Conservation (phyloP, 106 monocot genomes). For the Iris macrosiphon region DNA sequence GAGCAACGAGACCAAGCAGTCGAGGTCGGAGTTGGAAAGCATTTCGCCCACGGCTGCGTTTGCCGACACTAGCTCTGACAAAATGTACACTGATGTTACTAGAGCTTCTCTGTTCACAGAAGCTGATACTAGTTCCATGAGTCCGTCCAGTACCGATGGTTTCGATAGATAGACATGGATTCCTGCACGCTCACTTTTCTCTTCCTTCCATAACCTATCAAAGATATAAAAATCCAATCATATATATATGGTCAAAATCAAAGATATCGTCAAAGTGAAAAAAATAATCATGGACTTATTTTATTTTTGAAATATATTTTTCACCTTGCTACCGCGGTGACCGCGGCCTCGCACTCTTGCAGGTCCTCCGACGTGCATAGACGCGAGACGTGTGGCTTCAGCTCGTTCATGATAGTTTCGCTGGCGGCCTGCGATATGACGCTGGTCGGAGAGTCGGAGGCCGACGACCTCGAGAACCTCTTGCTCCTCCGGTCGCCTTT, state of each 20-base stretch:
- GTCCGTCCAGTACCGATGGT: constrained; percentile 33
- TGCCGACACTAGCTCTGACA: constrained; percentile 25
- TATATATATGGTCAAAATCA: too few species aligned
- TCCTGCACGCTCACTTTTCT: constrained; percentile 12
- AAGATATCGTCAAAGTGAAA: too few species aligned
- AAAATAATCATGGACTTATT: too few species aligned
- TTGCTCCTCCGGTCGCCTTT: constrained; percentile 29
- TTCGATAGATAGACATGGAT: constrained; percentile 26
- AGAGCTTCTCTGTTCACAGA: constrained; percentile 36
- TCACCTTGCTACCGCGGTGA: constrained; percentile 23
- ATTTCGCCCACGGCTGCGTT: constrained; percentile 30
- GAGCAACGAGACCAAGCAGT: constrained; percentile 31
- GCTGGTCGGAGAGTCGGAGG: constrained; percentile 30
- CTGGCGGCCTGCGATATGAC: constrained; percentile 46
- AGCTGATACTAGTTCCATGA: constrained; percentile 40
- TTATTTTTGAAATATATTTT: too few species aligned
- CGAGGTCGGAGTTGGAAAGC: constrained; percentile 18
- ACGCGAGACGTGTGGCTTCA: constrained; percentile 29
- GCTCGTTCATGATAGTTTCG: constrained; percentile 26
- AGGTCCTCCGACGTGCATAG: constrained; percentile 55
- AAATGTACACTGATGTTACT: constrained; percentile 25
- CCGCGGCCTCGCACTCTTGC: constrained; percentile 46
- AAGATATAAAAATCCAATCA: too few species aligned
- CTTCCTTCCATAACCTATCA: constrained; percentile 34
- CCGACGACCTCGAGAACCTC: constrained; percentile 19